These are phyloP conservation scores for Stentor coeruleus DNA, from an alignment of 73 alveolate species.

Conservation along the genomic window DNA sequence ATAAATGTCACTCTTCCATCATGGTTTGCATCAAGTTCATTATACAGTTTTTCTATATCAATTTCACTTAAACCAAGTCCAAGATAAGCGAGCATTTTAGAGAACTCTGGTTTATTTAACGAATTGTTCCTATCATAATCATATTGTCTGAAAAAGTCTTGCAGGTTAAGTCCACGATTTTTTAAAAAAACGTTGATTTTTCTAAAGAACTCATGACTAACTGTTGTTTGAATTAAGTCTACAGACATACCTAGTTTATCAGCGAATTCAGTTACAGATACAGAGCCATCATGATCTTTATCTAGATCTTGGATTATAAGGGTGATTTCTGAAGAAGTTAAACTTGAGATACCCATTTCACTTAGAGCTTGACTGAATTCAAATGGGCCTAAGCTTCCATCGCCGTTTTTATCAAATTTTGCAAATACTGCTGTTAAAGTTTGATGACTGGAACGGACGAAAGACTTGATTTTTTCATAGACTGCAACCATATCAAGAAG, in stretches of 20 bases:
- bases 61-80: neutral
- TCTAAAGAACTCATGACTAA: conserved; percentile 11
- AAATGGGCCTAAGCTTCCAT: conserved; percentile 15
- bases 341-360: neutral
- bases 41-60: neutral
- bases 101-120: neutral
- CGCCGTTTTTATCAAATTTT: conserved; percentile 11
- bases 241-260: neutral
- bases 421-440: neutral
- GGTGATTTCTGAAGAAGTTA: neutral
- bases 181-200: neutral
- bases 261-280: neutral
- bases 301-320: conserved; percentile 13
- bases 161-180: conserved; percentile 3
- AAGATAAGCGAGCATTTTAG: conserved; percentile 2
- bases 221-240: conserved; percentile 9
- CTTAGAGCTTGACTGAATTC: conserved; percentile 5
- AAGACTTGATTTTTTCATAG: conserved; percentile 10
- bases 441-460: neutral
- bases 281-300: neutral
- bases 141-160: conserved; percentile 19
- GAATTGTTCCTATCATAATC: conserved; percentile 3
- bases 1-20: conserved; percentile 1
- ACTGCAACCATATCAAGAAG: neutral
- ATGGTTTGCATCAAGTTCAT: conserved; percentile 15